Conservation (phyloP, 495 filamentous ascomycete species). For the Penicillium goetzii region DNA sequence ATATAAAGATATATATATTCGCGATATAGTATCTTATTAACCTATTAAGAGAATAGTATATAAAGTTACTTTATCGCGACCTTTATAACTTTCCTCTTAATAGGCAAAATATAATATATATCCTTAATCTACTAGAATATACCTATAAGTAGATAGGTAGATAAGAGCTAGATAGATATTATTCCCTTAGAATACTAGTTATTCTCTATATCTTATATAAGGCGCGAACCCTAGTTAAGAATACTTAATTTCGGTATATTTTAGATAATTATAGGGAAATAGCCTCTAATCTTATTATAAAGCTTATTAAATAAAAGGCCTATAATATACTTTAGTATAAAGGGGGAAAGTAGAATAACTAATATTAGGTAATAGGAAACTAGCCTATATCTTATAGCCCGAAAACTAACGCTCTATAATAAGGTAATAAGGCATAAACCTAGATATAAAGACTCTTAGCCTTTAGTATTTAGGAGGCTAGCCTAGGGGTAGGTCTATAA, state of each 20-base stretch:
- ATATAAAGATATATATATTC: constrained; percentile 6
- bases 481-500: no score
- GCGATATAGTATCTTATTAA: constrained; percentile 1
- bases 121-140: constrained; percentile 11
- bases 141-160: constrained; percentile 7
- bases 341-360: neutral
- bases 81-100: constrained; percentile 12
- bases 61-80: constrained; percentile 11
- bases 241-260: constrained; percentile 9
- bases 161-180: constrained; percentile 1
- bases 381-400: neutral
- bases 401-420: neutral
- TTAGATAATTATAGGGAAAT: constrained; percentile 4
- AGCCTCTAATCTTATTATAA: constrained; percentile 8
- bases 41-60: neutral
- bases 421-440: neutral
- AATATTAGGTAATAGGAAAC: neutral
- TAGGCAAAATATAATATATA: neutral
- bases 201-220: constrained; percentile 5
- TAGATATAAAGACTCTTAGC: no score
- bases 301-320: constrained; percentile 2
- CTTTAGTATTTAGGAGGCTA: no score
- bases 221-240: constrained; percentile 4
- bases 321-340: neutral
- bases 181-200: constrained; percentile 3